Conservation (phyloP, 768 basidiomycete genomes). For the Mycena olivaceomarginata region DNA sequence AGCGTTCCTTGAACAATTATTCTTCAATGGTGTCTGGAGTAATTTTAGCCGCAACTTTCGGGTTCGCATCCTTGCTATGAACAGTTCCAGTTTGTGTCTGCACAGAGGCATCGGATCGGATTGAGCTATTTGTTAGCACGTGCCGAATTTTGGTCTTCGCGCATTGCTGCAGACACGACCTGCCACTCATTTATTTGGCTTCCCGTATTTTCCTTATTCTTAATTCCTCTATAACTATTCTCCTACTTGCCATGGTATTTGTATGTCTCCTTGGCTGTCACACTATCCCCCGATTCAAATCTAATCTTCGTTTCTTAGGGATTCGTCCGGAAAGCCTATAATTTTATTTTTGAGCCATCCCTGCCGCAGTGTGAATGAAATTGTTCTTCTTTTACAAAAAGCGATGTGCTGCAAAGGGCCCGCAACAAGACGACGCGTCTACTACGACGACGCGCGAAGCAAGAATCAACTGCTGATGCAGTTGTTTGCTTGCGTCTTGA, state of each 20-base stretch:
- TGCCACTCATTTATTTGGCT: background rate
- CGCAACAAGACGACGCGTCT: too few relatives aligned
- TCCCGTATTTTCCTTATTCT: background rate
- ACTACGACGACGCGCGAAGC: too few relatives aligned
- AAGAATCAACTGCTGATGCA: too few relatives aligned
- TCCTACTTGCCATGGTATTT: background rate
- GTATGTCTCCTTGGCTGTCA: background rate
- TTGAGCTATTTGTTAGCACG: background rate
- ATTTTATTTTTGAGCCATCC: slow-evolving; percentile 1
- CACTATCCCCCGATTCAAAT: background rate
- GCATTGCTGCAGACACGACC: background rate
- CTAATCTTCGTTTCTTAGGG: background rate
- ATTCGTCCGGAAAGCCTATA: background rate
- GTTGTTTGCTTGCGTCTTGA: too few relatives aligned
- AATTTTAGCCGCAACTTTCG: background rate
- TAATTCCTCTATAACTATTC: background rate
- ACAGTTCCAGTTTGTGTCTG: background rate
- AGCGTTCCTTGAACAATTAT: background rate
- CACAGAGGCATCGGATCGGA: background rate
- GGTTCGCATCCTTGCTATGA: background rate
- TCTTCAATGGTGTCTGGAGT: background rate
- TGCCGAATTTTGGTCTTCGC: background rate
- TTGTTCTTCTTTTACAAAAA: background rate
- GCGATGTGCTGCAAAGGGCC: too few relatives aligned
- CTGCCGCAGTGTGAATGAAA: background rate